Percentiles rank a stretch among this genome's conserved stretches.
phyloP scores from a whole-genome alignment of 108 stramenopile genomes.

The Hondaea fermentalgiana region DNA sequence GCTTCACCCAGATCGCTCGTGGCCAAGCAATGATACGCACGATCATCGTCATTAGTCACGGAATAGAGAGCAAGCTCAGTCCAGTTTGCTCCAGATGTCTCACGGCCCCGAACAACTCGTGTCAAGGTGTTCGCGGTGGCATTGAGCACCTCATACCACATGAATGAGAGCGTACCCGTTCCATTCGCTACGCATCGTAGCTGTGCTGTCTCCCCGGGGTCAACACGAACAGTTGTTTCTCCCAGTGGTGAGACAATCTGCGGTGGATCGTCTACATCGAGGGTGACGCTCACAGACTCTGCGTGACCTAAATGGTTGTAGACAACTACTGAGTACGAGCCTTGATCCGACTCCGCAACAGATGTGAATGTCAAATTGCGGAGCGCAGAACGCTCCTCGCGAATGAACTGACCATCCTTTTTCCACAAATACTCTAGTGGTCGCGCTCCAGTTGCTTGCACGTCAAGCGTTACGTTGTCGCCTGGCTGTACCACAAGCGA shows the following conservation, averaged over 20 bases:
- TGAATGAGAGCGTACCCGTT: neutral
- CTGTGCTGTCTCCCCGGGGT: neutral
- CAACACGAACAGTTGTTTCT: neutral
- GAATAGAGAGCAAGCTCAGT: neutral
- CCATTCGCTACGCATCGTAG: neutral
- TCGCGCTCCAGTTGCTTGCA: neutral
- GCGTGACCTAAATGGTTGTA: neutral
- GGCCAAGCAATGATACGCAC: neutral
- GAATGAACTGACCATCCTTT: neutral
- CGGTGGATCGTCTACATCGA: neutral
- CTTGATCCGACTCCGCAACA: neutral
- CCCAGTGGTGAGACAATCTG: neutral
- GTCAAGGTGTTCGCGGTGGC: neutral
- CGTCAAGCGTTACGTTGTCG: neutral
- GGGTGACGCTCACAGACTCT: neutral
- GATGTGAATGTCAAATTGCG: neutral
- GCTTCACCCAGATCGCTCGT: neutral
- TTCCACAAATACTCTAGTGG: neutral
- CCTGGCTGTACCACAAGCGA: neutral
- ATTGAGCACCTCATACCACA: neutral
- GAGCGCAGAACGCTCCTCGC: neutral
- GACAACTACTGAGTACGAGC: neutral
- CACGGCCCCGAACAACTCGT: neutral
- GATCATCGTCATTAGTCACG: neutral
- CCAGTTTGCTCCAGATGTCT: neutral